Base-by-base conservation (phyloP, 306 rosid genomes). In the Sindora glabra region DNA sequence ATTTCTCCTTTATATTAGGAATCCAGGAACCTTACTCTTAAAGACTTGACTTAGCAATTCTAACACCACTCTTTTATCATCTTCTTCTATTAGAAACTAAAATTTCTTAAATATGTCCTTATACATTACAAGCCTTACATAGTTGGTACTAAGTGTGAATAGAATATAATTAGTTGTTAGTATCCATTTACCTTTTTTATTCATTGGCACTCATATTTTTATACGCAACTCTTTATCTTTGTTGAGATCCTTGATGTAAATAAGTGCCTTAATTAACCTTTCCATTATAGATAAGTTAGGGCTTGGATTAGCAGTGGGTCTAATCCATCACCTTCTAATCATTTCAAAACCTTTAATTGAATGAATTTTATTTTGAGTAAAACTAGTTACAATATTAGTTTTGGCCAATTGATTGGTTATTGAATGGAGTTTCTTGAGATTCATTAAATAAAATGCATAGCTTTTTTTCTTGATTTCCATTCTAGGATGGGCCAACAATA, bases 131-230 rank as follows among this genome's bases (percentile, higher is more conserved):
- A 61, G 29, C 22, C 16, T 38, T 38, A 4, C 3, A 34, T 6
- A 18, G 6, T 52, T 34, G 40, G 12, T 34, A 3, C 3, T 10
- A 2, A 34, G 40, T 6, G 40, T 0, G 13, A 34, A 34, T 3
- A 10, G n/a, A 10, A 8, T 8, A 10, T 34, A 12, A 29, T 29
- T 29, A 29, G 34, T 59, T 38, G 73, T 66, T 11, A 59, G 56
- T 8, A 59, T 19, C 11, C 42, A 25, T 13, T 40, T 59, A 6
- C 57, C 79, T 0, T 45, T 70, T 52, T 50, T 63, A 8, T 57
- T 37, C 5, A 52, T 41, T 0, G 88, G 88, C 14, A 81, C 81
- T 88, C 92, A 81, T 39, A 85, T 59, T 66, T 85, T 88, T 54
- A 85, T 70, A 6, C 70, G 54, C 0, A 69, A 66, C 45, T 76